Evolutionary conservation across 306 rosid species (phyloP).

Genomic region (Prunus salicina): DNA sequence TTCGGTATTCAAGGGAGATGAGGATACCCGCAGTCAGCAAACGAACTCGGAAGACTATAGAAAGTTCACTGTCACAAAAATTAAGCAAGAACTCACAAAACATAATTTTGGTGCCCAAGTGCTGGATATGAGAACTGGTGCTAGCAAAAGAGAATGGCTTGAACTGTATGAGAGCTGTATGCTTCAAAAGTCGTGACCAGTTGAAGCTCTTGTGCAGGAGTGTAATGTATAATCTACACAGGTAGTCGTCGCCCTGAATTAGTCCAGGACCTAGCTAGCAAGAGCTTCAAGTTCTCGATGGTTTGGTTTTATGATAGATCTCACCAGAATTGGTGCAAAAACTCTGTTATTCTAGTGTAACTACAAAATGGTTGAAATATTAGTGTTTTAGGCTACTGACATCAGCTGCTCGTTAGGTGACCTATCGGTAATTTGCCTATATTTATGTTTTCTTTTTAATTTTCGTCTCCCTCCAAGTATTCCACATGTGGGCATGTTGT

Average conservation of each 20-base stretch:
- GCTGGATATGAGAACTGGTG: constrained; percentile 64
- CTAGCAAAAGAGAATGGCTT: constrained; percentile 69
- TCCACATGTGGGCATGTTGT: constrained; percentile 1
- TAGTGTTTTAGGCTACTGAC: neutral
- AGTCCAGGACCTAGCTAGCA: constrained; percentile 21
- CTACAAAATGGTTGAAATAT: neutral
- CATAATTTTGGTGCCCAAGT: constrained; percentile 78
- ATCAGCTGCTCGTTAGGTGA: constrained; percentile 17
- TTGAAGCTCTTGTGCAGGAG: constrained; percentile 15
- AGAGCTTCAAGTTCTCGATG: neutral
- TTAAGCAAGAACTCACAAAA: constrained; percentile 91
- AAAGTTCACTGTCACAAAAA: constrained; percentile 74
- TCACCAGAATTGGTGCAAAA: neutral
- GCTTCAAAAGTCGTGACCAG: constrained; percentile 53
- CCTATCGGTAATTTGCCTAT: neutral
- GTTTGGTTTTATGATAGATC: constrained; percentile 16
- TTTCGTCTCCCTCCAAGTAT: neutral
- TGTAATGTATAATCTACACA: neutral
- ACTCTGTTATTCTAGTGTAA: neutral
- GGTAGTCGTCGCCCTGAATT: constrained; percentile 17
- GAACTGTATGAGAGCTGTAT: constrained; percentile 78
- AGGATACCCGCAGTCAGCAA: constrained; percentile 70
- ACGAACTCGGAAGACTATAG: constrained; percentile 64
- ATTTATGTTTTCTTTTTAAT: neutral
- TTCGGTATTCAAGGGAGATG: constrained; percentile 67